Evolutionary conservation across 306 rosid genomes (phyloP), one percentile per base, ranked within the genome.

Genomic region (Gynostemma pentaphyllum): DNA sequence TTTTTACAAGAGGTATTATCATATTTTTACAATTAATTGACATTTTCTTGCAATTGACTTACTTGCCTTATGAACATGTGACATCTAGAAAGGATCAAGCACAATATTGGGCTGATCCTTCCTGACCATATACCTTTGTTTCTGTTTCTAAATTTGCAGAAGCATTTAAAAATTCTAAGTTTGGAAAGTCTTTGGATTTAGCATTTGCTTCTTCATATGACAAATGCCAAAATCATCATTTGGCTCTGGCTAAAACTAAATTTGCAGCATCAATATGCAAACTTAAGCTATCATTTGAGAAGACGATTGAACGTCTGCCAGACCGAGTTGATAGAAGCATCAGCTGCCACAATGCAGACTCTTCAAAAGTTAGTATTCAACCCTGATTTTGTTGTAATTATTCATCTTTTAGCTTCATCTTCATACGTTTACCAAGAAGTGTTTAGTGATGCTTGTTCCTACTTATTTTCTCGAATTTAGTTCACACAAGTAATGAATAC

Each of bases 321-420:
- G 72, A 84, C 46, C 55, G 73, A 1, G 49, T 77, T 29, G 85
- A 80, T 44, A 57, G 98, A 80, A 92, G 81, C 74, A 86, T 92
- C 76, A 77, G 82, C 70, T 92, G 98, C 96, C 89, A 92, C 72
- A 83, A 80, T 54, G 98, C 98, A 66, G 95, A 92, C 63, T 83
- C 92, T 68, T 84, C 98, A 22, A 88, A 72, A 77, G 98, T 86
- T 73, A 23, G 41, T 63, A 21, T 16, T 68, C 30, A 44, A 29
- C 9, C 27, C 16, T 34, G 34, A 47, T 49, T 61, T 71, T 72
- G 62, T 65, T 62, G 61, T 68, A 70, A 57, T 71, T 75, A 64
- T 59, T 59, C 30, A 29, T 66, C n/a, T 67, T 68, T 40, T 57
- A 8, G 24, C 15, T 34, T 29, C 41, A 4, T 29, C 47, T 46